Conservation (phyloP, 345 rosid genomes). For the Euphorbia tirucalli region DNA sequence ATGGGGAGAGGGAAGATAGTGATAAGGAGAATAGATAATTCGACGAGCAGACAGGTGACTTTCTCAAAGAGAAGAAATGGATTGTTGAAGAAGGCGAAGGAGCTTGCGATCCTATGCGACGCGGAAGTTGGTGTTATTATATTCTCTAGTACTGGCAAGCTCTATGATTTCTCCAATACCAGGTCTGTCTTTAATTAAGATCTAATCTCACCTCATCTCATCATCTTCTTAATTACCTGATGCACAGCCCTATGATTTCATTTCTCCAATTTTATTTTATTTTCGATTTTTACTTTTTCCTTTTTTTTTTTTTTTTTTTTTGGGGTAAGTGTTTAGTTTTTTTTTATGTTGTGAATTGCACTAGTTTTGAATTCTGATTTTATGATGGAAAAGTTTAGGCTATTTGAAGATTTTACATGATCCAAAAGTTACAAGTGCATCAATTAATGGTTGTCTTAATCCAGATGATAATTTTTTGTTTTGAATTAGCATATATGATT, state of each 20-base stretch:
- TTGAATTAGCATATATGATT: too few species aligned
- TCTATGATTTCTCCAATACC: slow-evolving; percentile 52
- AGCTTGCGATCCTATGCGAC: slow-evolving; percentile 54
- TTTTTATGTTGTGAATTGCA: not conserved
- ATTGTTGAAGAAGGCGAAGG: slow-evolving; percentile 57
- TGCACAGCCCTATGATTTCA: not conserved
- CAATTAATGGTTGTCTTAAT: too few species aligned
- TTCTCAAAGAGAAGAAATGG: slow-evolving; percentile 56
- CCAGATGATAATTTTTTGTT: too few species aligned
- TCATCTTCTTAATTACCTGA: not conserved
- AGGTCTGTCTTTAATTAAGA: slow-evolving; percentile 28
- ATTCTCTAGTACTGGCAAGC: slow-evolving; percentile 56
- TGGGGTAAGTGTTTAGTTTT: not conserved
- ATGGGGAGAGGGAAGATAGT: slow-evolving; percentile 68
- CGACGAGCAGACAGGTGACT: slow-evolving; percentile 62
- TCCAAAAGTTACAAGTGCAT: not conserved
- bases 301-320: too few species aligned
- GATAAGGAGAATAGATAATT: slow-evolving; percentile 56
- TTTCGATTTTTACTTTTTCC: too few species aligned
- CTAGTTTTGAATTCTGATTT: not conserved
- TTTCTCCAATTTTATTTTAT: not conserved
- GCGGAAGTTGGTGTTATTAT: slow-evolving; percentile 54
- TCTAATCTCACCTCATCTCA: slow-evolving; percentile 4
- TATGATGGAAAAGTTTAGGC: not conserved
- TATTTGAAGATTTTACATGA: not conserved